A percentile compares a stretch with the other conserved stretches of the same genome.
Conservation (phyloP, 2,329 filamentous ascomycete genomes). For the Hypoxylon sp. region DNA sequence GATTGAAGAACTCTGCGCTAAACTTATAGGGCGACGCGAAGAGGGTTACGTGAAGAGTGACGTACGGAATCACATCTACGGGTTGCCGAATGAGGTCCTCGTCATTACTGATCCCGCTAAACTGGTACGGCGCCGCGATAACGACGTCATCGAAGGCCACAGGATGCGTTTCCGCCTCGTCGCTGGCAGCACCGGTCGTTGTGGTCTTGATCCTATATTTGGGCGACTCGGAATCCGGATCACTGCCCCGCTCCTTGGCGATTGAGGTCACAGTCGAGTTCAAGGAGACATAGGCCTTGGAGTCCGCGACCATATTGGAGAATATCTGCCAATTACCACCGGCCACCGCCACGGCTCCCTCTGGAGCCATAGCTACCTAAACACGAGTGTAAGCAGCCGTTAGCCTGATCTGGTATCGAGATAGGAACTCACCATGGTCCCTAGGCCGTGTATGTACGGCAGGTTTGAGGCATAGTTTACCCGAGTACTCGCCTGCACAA, state of each 20-base stretch:
- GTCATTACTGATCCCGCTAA: slow-evolving; percentile 74
- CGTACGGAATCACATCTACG: slow-evolving; percentile 87
- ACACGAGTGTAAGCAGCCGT: not conserved
- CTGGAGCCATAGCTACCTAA: slow-evolving; percentile 85
- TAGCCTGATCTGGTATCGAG: too few relatives aligned
- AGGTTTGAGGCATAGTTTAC: slow-evolving; percentile 97
- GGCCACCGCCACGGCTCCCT: slow-evolving; percentile 81
- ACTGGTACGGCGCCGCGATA: slow-evolving; percentile 87
- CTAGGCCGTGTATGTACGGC: slow-evolving; percentile 85
- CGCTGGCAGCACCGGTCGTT: slow-evolving; percentile 40
- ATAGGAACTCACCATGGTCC: slow-evolving; percentile 73
- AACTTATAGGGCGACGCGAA: slow-evolving; percentile 83
- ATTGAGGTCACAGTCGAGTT: slow-evolving; percentile 78
- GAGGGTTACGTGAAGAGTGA: slow-evolving; percentile 87
- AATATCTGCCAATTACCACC: slow-evolving; percentile 98
- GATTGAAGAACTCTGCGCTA: slow-evolving; percentile 78
- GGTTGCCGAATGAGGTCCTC: slow-evolving; percentile 74
- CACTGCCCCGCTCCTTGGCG: slow-evolving; percentile 60
- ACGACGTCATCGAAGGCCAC: slow-evolving; percentile 82
- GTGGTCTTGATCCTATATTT: slow-evolving; percentile 63
- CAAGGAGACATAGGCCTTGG: slow-evolving; percentile 70
- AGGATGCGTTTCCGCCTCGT: slow-evolving; percentile 54
- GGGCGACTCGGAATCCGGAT: slow-evolving; percentile 54
- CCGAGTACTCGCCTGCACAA: slow-evolving; percentile 90
- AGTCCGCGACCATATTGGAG: slow-evolving; percentile 77